Evolutionary conservation across 2,329 filamentous ascomycete species (phyloP), one percentile per base, ranked within the genome.

Genomic region (Pseudomassariella vexata): DNA sequence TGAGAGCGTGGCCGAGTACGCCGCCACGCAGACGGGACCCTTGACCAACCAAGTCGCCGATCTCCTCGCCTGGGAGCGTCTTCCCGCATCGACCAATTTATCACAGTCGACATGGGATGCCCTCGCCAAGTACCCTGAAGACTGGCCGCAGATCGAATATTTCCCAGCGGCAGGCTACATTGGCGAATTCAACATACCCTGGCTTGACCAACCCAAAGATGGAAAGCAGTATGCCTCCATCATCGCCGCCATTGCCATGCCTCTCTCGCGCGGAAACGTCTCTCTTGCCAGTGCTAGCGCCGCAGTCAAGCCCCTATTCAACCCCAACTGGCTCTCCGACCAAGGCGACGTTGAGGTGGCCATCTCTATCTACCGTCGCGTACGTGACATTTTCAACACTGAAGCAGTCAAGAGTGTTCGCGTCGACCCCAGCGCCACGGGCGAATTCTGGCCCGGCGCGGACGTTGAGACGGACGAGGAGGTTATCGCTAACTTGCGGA

Each of bases 81-180:
- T 57, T 8, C 53, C 55, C 8, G 30, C 14, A 6, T 17, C 30
- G 16, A 6, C n/a, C 2, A 34, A 37, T 18, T 39, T 33, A 24
- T 38, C 36, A 6, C 2, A 28, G 9, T 30, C 39, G 16, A 41
- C 37, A 22, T 38, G 35, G 21, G 45, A 44, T 9, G 38, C 77
- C 16, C 73, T 78, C 18, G 74, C 76, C 26, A 70, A 74, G 36
- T 78, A 73, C 23, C 35, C 38, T 18, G 38, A 23, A 24, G 38
- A 40, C 28, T 40, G 35, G 35, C 38, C 38, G 24, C 35, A 40
- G 32, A 28, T 37, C 29, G 38, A 40, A 29, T 32, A 35, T 25
- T 23, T 37, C 28, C 24, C 30, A 11, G 34, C 24, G 8, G 31
- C 33, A 20, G 37, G 35, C 17, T 37, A 33, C 30, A 37, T 40